Evolutionary conservation across 768 basidiomycete species (phyloP).

Genomic region (Termitomyces sp.): DNA sequence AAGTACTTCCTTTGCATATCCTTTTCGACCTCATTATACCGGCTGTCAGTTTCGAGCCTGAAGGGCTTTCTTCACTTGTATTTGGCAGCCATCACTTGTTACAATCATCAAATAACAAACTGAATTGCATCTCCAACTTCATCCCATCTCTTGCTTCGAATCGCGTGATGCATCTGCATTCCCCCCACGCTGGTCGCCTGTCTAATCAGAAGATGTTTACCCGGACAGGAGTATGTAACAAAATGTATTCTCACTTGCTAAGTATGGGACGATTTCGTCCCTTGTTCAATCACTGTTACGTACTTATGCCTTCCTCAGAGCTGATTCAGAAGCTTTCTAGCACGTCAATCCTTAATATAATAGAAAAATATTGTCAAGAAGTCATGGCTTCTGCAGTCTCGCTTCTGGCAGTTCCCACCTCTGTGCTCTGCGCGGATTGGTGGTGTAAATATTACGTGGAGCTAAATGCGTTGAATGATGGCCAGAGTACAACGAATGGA

Average conservation of each 20-base stretch:
- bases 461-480: not conserved
- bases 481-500: not conserved
- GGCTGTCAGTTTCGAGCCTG: conserved; percentile 19
- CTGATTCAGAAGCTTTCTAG: not conserved
- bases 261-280: not conserved
- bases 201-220: not conserved
- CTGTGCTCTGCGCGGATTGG: not conserved
- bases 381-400: not conserved
- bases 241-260: too few relatives aligned
- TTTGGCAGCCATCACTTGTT: conserved; percentile 10
- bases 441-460: not conserved
- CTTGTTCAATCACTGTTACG: not conserved
- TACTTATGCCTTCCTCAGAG: not conserved
- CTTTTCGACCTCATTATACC: conserved; percentile 15
- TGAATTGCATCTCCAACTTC: conserved; percentile 10
- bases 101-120: conserved; percentile 17
- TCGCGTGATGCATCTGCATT: not conserved
- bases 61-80: conserved; percentile 16
- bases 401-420: not conserved
- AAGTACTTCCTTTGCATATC: conserved; percentile 13
- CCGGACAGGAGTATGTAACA: not conserved
- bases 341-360: not conserved
- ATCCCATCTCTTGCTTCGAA: not conserved
- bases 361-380: not conserved
- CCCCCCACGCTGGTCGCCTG: not conserved